These are phyloP conservation scores for Saccharomyces hybrid DNA, from an alignment of 1,139 yeast genomes.

Conservation along the genomic window DNA sequence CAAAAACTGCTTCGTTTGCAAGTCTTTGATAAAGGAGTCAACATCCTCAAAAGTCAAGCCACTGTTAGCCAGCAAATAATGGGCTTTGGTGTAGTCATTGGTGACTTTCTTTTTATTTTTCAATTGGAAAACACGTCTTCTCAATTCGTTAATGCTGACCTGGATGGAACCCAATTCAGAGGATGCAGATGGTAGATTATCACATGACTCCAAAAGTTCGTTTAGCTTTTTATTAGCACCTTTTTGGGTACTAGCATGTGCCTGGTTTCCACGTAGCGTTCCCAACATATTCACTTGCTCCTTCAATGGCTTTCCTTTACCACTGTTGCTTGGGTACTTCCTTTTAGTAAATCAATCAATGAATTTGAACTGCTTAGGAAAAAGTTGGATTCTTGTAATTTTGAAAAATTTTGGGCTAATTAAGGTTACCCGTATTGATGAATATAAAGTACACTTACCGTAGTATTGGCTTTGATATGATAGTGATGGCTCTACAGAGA, in stretches of 20 bases:
- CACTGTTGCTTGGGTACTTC: neutral
- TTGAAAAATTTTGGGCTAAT: neutral
- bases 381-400: neutral
- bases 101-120: constrained; percentile 37
- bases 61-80: constrained; percentile 80
- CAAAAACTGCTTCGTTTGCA: constrained; percentile 22
- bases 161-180: constrained; percentile 31
- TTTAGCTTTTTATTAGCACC: constrained; percentile 15
- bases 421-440: neutral
- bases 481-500: neutral
- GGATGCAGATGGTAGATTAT: constrained; percentile 26
- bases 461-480: neutral
- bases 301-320: neutral
- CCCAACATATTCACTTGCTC: neutral
- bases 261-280: neutral
- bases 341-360: neutral
- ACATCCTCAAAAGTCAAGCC: constrained; percentile 87
- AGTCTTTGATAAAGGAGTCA: constrained; percentile 50
- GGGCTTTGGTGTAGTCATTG: constrained; percentile 69
- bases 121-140: constrained; percentile 56
- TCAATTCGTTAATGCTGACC: constrained; percentile 63
- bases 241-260: neutral
- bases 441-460: neutral
- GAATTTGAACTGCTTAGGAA: neutral
- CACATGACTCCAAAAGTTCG: constrained; percentile 27